A percentile compares a stretch with the other conserved stretches of the same genome.
phyloP scores from a whole-genome alignment of 164 flowering plant genomes.

The Malania oleifera region DNA sequence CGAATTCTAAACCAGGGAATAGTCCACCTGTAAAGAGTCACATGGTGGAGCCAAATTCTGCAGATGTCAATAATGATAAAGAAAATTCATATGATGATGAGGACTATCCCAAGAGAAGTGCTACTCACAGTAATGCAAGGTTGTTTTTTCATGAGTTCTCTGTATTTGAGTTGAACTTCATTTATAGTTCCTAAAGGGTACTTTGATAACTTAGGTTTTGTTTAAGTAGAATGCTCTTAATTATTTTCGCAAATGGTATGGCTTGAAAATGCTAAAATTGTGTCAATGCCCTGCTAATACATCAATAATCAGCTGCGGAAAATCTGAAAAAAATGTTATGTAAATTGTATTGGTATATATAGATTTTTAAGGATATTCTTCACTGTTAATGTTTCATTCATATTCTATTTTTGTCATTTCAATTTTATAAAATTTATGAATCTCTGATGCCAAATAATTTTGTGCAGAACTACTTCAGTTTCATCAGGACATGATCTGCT shows the following conservation, averaged over 20 bases:
- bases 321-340: no score
- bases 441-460: conserved; percentile 7
- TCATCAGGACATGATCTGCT: conserved; percentile 65
- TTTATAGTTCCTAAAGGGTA: not conserved
- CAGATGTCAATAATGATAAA: conserved; percentile 32
- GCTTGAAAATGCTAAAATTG: no score
- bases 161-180: not conserved
- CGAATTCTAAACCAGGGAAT: conserved; percentile 37
- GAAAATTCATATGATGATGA: conserved; percentile 28
- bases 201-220: no score
- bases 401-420: no score
- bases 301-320: no score
- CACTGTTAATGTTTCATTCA: no score
- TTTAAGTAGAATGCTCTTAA: no score
- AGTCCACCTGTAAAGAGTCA: conserved; percentile 33
- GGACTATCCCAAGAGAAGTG: conserved; percentile 29
- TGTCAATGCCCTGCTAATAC: no score
- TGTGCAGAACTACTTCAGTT: conserved; percentile 58
- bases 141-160: conserved; percentile 19
- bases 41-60: conserved; percentile 32
- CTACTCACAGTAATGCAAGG: conserved; percentile 40
- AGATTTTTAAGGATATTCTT: no score
- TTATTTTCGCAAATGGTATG: no score
- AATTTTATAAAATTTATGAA: no score
- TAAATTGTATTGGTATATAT: no score